These are phyloP conservation scores for Jimgerdemannia flammicorona DNA, from an alignment of 192 early-diverging fungal species.

Conservation along the genomic window DNA sequence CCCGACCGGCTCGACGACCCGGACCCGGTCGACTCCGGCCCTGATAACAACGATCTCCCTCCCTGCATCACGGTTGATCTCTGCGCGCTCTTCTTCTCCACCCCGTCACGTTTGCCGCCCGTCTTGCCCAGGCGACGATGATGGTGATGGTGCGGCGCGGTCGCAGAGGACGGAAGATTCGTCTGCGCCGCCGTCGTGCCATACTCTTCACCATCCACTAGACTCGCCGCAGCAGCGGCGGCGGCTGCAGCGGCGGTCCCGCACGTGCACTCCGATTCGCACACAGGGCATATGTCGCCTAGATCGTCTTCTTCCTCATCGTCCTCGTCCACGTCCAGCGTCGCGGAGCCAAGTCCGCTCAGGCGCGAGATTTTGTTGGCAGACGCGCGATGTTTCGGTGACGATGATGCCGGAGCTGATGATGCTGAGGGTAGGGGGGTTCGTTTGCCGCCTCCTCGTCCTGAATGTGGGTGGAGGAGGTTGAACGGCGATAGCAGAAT, in stretches of 20 bases:
- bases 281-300: conserved; percentile 53
- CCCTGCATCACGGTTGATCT: too few relatives aligned
- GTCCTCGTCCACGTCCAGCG: conserved; percentile 16
- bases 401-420: neutral
- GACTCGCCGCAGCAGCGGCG: neutral
- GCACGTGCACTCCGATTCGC: conserved; percentile 52
- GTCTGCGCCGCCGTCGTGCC: too few relatives aligned
- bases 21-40: neutral
- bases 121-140: neutral
- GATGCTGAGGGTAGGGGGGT: neutral
- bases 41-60: too few relatives aligned
- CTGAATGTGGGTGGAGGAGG: too few relatives aligned
- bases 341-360: too few relatives aligned
- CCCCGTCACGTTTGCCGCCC: neutral
- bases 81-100: neutral
- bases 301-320: conserved; percentile 40
- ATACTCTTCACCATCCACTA: neutral
- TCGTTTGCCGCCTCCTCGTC: too few relatives aligned
- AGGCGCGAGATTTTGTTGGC: too few relatives aligned
- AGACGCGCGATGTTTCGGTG: neutral
- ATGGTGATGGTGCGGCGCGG: too few relatives aligned
- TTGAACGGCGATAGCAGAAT: too few relatives aligned
- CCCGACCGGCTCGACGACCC: neutral
- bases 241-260: conserved; percentile 6
- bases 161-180: too few relatives aligned